Evolutionary conservation across 2,329 filamentous ascomycete genomes (phyloP), one percentile per base, ranked within the genome.

Genomic region (Fusarium sp.): DNA sequence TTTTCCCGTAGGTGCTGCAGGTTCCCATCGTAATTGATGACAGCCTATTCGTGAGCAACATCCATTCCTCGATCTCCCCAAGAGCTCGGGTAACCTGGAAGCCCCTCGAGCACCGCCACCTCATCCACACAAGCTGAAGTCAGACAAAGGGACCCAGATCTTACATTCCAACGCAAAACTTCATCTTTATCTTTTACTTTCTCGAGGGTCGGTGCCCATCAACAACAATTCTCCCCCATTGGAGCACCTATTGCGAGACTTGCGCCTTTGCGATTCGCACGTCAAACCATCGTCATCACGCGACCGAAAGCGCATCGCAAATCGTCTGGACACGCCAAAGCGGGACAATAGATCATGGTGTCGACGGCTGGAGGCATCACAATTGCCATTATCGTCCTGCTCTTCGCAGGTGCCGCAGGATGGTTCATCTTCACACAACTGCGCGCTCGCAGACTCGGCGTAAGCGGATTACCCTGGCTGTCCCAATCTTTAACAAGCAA

Each of bases 341-440:
- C 43, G 54, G 55, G 41, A 68, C 60, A 51, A 49, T 23, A 60
- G 30, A 81, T 71, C 65, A 90, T 90, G 86, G 83, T 85, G 77
- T 85, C 85, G 69, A 81, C 87, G 52, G 84, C 86, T 70, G 89
- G 90, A 76, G 86, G 90, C 68, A 89, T 94, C 81, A 86, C 94
- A 78, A 89, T 97, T 77, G 85, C 93, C 76, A 79, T 95, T 76
- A 74, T 93, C 71, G 81, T 93, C 72, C 78, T 92, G 74, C 76
- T 88, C 56, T 64, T 90, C 58, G 79, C 83, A 58, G 87, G 81
- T 26, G 89, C 82, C 60, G 80, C 86, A 58, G 89, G 86, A 75
- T 95, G 91, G 89, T 82, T 93, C 64, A 80, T 89, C 75, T 94
- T 90, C 76, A 89, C 90, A 30, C 91, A 93, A 76, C 84, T 91